These are phyloP conservation scores for Talaromyces nanjingensis DNA, from an alignment of 495 filamentous ascomycete genomes.

Conservation along the genomic window DNA sequence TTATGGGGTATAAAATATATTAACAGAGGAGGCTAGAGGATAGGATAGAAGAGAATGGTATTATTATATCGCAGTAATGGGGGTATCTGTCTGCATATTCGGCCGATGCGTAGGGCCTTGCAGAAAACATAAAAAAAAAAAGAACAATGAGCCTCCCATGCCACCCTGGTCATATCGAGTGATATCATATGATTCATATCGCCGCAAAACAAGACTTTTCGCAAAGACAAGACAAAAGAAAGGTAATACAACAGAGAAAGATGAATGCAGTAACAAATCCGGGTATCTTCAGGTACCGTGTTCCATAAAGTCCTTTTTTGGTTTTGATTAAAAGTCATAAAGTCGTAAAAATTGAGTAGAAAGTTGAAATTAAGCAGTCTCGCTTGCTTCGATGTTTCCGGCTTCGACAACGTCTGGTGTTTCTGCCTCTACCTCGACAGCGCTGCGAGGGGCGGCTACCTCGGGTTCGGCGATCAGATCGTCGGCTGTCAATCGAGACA, in stretches of 20 bases:
- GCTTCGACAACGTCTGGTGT: neutral
- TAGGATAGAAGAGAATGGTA: neutral
- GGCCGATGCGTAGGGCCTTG: neutral
- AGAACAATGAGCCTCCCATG: neutral
- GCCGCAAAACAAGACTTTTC: neutral
- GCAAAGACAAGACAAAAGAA: neutral
- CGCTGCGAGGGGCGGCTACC: neutral
- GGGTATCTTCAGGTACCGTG: neutral
- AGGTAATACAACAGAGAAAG: neutral
- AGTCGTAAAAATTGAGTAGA: neutral
- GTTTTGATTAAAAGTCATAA: neutral
- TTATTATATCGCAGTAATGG: conserved; percentile 4
- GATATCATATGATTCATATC: neutral
- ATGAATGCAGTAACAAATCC: neutral
- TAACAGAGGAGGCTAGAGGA: neutral
- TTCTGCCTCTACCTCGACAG: conserved; percentile 1
- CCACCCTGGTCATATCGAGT: neutral
- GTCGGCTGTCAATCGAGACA: conserved; percentile 12
- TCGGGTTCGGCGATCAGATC: conserved; percentile 19
- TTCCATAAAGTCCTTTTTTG: neutral
- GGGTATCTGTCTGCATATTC: neutral
- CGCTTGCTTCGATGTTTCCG: neutral
- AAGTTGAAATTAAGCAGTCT: neutral
- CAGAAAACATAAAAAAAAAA: neutral
- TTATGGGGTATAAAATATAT: conserved; percentile 53